These are phyloP conservation scores for Hippophae tibetana DNA, from an alignment of 306 rosid species.

Conservation along the genomic window DNA sequence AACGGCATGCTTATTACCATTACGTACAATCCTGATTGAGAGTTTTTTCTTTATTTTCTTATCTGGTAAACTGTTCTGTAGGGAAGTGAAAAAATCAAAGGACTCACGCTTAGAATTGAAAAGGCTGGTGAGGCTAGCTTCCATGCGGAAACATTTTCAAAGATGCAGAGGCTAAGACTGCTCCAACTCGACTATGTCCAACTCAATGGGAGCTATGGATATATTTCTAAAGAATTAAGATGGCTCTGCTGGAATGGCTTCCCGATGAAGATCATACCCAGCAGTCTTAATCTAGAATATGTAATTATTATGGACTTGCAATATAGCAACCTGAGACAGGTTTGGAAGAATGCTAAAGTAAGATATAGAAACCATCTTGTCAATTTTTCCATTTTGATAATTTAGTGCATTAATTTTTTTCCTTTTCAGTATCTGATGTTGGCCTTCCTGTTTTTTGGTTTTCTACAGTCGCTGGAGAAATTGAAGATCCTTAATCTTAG, in stretches of 20 bases:
- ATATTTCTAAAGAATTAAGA: conserved; percentile 23
- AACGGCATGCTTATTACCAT: no score
- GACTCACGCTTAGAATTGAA: conserved; percentile 5
- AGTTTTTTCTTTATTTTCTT: not conserved
- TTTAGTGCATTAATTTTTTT: not conserved
- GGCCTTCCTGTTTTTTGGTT: not conserved
- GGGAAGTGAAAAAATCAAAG: conserved; percentile 19
- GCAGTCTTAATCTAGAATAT: conserved; percentile 2
- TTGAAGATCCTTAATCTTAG: conserved; percentile 33
- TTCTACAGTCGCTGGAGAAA: conserved; percentile 14
- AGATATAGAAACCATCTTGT: not conserved
- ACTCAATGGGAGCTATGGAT: conserved; percentile 14
- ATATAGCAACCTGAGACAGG: conserved; percentile 20
- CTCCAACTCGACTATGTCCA: conserved; percentile 23
- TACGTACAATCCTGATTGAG: not conserved
- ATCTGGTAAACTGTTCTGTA: not conserved
- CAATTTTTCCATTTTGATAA: no score
- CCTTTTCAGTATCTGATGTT: not conserved
- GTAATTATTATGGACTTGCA: conserved; percentile 24
- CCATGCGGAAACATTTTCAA: conserved; percentile 17
- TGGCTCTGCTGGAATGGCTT: not conserved
- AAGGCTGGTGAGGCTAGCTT: not conserved
- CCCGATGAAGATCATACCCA: conserved; percentile 1
- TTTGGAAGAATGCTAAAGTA: conserved; percentile 33
- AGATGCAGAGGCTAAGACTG: conserved; percentile 33